Base-by-base conservation (phyloP, 2,329 filamentous ascomycete genomes). In the Hypomyces perniciosus region DNA sequence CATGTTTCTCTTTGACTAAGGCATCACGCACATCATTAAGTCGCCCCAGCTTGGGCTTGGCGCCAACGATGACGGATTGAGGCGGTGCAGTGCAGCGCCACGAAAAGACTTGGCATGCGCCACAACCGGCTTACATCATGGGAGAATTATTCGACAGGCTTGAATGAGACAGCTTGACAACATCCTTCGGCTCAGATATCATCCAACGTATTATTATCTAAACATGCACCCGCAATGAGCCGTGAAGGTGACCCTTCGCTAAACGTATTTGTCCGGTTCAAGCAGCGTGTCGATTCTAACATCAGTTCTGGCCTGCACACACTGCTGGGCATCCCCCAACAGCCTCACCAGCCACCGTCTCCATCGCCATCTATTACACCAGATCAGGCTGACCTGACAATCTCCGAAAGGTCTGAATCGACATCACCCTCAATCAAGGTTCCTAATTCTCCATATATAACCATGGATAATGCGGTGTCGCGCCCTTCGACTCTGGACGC, bases 251-350 rank as follows among this genome's bases (percentile, higher is more conserved):
- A 59, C 9, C 33, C 44, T 41, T 38, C 49, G 30, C 28, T 46
- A 48, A 54, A 51, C 49, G 20, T 52, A 46, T 59, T 59, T 45
- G 52, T 55, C 3, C 54, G 47, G 13, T 51, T 57, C 51, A 57
- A 51, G 43, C 52, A 56, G 35, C 64, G 68, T 50, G 64, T 74
- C 51, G 68, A 75, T 56, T 56, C 58, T 40, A 67, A 65, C 49
- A 60, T 74, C 52, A 61, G 64, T 37, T 61, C 65, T 26, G 58
- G 57, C 45, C 49, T 63, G 10, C 41, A 52, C 41, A 49, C 51
- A 9, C 39, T 57, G 20, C 54, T 59, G 39, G 57, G 57, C 28
- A 33, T 29, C 35, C 20, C 42, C 8, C 48, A 39, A 27, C 48
- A 12, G 10, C 42, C 44, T 51, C 50, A 52, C 20, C 40, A 44